A percentile compares a stretch with the other conserved stretches of the same genome.
Evolutionary conservation across 768 basidiomycete species (phyloP).

Genomic region (Botryobasidium botryosum): DNA sequence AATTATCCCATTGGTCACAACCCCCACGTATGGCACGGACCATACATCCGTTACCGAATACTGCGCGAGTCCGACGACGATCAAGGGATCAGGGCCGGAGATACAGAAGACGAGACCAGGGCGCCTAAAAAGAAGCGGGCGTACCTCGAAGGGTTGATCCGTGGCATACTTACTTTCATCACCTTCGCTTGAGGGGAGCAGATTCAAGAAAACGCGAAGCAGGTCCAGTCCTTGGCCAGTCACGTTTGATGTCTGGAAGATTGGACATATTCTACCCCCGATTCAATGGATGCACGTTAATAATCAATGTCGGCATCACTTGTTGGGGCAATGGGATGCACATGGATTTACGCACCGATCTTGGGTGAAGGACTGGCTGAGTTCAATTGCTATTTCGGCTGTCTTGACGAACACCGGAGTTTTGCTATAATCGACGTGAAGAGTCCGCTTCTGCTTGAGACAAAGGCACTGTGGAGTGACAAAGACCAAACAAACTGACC

Average conservation of each 20-base stretch:
- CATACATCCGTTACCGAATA: conserved; percentile 58
- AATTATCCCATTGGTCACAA: conserved; percentile 28
- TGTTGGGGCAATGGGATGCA: not conserved
- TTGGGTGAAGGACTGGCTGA: conserved; percentile 54
- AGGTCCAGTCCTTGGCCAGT: conserved; percentile 81
- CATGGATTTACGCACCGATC: conserved; percentile 38
- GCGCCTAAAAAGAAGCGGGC: not conserved
- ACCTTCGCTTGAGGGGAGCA: conserved; percentile 72
- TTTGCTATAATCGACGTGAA: conserved; percentile 35
- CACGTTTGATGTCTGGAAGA: conserved; percentile 87
- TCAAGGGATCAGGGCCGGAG: not conserved
- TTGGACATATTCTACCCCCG: conserved; percentile 63
- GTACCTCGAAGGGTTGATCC: conserved; percentile 66
- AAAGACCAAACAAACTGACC: conserved; percentile 27
- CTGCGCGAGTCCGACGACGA: conserved; percentile 21
- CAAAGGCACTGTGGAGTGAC: not conserved
- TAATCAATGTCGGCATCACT: not conserved
- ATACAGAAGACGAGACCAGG: not conserved
- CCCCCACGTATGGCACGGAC: conserved; percentile 13
- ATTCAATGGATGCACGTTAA: not conserved
- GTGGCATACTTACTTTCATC: conserved; percentile 66
- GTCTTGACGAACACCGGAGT: conserved; percentile 73
- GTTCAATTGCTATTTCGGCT: conserved; percentile 60
- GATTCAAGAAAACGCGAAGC: conserved; percentile 77
- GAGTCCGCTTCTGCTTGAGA: conserved; percentile 3